Evolutionary conservation across 768 basidiomycete genomes (phyloP).

Genomic region (Serendipita sp.): DNA sequence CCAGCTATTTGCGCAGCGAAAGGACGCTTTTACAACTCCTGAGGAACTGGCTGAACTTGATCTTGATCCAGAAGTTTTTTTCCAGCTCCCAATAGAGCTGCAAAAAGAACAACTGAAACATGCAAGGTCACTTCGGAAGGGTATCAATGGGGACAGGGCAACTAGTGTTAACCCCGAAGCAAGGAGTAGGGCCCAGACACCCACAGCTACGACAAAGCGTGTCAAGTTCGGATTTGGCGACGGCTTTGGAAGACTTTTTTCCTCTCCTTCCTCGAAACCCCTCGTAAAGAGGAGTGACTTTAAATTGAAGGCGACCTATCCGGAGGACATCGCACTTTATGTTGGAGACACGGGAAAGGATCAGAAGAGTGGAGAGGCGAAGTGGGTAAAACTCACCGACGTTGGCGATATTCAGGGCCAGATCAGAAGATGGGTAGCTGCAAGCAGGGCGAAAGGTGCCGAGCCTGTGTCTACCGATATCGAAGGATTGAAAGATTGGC

Average conservation of each 20-base stretch:
- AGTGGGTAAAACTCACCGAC: constrained; percentile 39
- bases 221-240: constrained; percentile 7
- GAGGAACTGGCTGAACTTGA: constrained; percentile 44
- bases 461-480: constrained; percentile 62
- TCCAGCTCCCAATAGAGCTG: constrained; percentile 40
- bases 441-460: constrained; percentile 29
- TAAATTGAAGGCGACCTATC: constrained; percentile 30
- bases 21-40: constrained; percentile 29
- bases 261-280: constrained; percentile 29
- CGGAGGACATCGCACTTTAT: neutral
- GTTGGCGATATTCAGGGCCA: constrained; percentile 55
- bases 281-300: constrained; percentile 37
- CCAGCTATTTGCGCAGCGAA: constrained; percentile 23
- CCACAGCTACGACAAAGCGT: too few species aligned
- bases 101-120: constrained; percentile 61
- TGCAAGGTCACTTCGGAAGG: constrained; percentile 1
- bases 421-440: constrained; percentile 60
- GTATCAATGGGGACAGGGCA: constrained; percentile 11
- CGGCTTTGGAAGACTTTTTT: constrained; percentile 7
- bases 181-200: too few species aligned
- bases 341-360: constrained; percentile 21
- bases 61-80: constrained; percentile 61
- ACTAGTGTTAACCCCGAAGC: too few species aligned
- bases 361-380: constrained; percentile 34
- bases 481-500: constrained; percentile 53